These are phyloP conservation scores for Pseudogymnoascus sp. DNA, from an alignment of 2,329 filamentous ascomycete genomes.

Conservation along the genomic window DNA sequence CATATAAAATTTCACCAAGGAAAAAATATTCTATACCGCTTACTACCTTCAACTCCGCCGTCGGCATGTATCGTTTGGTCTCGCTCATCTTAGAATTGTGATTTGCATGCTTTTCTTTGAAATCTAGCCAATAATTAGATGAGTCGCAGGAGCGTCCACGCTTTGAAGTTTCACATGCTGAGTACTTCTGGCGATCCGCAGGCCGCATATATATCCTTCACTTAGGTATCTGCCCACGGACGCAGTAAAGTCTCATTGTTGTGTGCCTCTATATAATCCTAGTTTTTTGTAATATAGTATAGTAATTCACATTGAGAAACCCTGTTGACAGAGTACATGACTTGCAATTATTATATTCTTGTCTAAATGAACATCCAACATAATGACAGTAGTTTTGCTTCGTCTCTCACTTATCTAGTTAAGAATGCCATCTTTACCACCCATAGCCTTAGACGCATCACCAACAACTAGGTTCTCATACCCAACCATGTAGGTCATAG, in stretches of 20 bases:
- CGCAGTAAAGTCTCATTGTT: neutral
- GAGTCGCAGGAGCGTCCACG: neutral
- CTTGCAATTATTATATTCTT: neutral
- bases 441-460: neutral
- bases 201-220: neutral
- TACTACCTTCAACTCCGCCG: neutral
- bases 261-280: neutral
- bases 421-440: slow-evolving; percentile 11
- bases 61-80: neutral
- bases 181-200: neutral
- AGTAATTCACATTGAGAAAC: neutral
- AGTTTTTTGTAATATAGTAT: neutral
- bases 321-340: neutral
- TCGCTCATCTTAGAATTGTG: neutral
- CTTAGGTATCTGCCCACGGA: neutral
- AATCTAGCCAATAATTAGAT: neutral
- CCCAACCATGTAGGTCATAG: slow-evolving; percentile 11
- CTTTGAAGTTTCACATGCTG: neutral
- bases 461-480: slow-evolving; percentile 13
- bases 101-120: neutral
- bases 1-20: neutral
- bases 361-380: neutral
- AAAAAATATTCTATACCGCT: neutral
- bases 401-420: neutral
- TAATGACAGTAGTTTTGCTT: neutral